Percentiles rank a stretch among this genome's conserved stretches.
Conservation (phyloP, 306 rosid genomes). For the Castanea crenata region DNA sequence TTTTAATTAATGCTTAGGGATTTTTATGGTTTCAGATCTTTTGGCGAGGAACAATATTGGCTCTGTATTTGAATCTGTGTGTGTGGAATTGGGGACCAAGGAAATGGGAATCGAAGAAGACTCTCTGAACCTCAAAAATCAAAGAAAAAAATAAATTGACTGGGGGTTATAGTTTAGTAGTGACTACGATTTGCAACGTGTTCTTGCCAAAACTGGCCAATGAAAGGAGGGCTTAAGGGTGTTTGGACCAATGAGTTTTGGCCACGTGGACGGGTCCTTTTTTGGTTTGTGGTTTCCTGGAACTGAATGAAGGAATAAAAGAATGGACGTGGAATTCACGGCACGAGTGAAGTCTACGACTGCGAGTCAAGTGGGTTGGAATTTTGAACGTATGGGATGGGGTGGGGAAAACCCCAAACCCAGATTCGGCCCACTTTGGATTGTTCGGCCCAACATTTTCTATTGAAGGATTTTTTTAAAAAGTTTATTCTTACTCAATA, state of each 20-base stretch:
- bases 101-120: conserved; percentile 11
- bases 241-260: conserved; percentile 31
- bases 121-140: neutral
- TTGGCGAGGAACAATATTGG: too few species aligned
- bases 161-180: neutral
- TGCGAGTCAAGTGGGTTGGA: too few species aligned
- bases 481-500: too few species aligned
- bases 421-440: neutral
- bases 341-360: too few species aligned
- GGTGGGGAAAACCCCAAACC: neutral
- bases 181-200: conserved; percentile 55
- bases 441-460: too few species aligned
- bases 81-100: neutral
- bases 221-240: conserved; percentile 24
- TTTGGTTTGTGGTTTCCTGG: neutral
- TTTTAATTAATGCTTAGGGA: neutral
- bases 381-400: neutral
- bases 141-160: neutral
- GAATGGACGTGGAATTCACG: too few species aligned
- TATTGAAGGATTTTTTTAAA: too few species aligned
- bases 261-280: conserved; percentile 32
- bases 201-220: conserved; percentile 51
- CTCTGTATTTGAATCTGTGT: too few species aligned
- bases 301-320: too few species aligned
- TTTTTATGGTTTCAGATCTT: conserved; percentile 12